Evolutionary conservation across 2,329 filamentous ascomycete genomes (phyloP), one percentile per base, ranked within the genome.

Genomic region (Coniella vitis): DNA sequence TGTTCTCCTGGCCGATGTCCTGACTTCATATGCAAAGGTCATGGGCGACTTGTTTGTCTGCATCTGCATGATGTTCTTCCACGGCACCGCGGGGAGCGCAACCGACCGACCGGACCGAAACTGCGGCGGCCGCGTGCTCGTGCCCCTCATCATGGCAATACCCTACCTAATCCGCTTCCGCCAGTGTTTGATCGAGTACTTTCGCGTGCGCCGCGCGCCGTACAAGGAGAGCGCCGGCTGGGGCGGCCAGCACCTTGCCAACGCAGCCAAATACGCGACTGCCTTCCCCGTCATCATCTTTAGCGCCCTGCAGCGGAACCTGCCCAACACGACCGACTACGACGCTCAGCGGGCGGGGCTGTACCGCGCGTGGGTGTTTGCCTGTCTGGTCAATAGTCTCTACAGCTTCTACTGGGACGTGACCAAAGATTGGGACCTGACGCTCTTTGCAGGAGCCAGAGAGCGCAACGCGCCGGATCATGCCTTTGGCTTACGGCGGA

Each of bases 321-420:
- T 65, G 64, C 78, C 63, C 31, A 59, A 64, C 36, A 67, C 66
- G 13, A 62, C 63, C 32, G 65, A 63, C 19, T 35, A 47, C 17
- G 64, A 58, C 9, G 58, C 66, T 4, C 66, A 70, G 4, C 65
- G 68, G 53, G 63, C 69, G 3, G 60, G 63, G 1, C 61, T 79
- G 49, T 76, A 79, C 63, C 71, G 71, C 36, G 69, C 71, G 41
- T 93, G 88, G 83, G 71, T 94, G 25, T 67, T 77, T 32, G 85
- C 85, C 38, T 86, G 88, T 25, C 71, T 89, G 31, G 62, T 93
- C 59, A 96, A 98, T 66, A 94, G 88, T 13, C 73, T 86, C 38
- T 98, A 95, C 69, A 90, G 86, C n/a, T 97, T 97, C 71, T 98
- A 93, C 74, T 98, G 93, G 93, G 93, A 98, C 61, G 83, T 97